Base-by-base conservation (phyloP, 257 asterid genomes). In the Coffea eugenioides region DNA sequence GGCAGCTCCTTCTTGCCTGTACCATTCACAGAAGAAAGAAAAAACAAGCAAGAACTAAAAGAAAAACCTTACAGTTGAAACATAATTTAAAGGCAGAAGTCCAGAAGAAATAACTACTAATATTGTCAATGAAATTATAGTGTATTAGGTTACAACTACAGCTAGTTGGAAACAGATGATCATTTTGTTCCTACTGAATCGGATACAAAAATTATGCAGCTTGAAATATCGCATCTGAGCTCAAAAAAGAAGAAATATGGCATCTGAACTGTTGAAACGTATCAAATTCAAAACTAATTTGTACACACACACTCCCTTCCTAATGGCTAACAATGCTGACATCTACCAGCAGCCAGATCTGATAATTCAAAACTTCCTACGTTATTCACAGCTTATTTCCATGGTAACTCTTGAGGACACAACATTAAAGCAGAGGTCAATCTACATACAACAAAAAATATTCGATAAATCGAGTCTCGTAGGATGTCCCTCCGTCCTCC, bases 331-430 rank as follows among this genome's bases (percentile, higher is more conserved):
- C 49, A 77, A 69, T 74, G 80, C 78, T 74, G 78, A 85, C 82
- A 87, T 77, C 83, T 82, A 83, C 54, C 86, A 78, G 79, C 83
- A 84, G 49, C 64, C 84, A 76, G 82, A 68, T 87, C 85, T 21
- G 67, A 80, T 78, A 21, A 51, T 51, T 56, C 81, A 82, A 73
- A 80, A 80, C 83, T 80, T 80, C 88, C 89, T 80, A 83, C 80
- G 56, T 75, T 73, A 77, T 79, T 80, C 90, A 82, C 84, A 56
- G 86, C 85, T 84, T 79, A 77, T 71, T 79, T 70, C 71, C 71
- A 67, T 5, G 14, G 51, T 51, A 48, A 49, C 43, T 72, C 75
- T 34, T 45, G 71, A 36, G 64, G 78, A 62, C 45, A 69, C 80
- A 76, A 57, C 73, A 76, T 73, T 79, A 73, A n/a, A 49, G 73